These are phyloP conservation scores for Canavalia ensiformis DNA, from an alignment of 306 rosid species.

Conservation along the genomic window DNA sequence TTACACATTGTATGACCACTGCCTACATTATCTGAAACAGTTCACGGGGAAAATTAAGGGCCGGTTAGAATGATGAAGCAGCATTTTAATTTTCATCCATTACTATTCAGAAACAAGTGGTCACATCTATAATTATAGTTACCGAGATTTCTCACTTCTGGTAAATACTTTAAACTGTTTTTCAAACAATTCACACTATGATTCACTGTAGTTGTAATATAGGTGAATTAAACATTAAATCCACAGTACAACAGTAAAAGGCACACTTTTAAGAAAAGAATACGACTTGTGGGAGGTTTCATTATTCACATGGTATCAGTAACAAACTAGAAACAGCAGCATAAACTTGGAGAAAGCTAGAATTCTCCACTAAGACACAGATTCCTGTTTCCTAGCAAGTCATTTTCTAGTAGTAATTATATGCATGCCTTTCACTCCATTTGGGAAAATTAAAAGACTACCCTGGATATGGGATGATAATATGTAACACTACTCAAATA, in stretches of 20 bases:
- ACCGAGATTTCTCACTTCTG: conserved; percentile 32
- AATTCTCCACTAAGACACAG: background rate
- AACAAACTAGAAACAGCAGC: conserved; percentile 32
- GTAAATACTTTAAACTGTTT: conserved; percentile 29
- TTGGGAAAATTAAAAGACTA: background rate
- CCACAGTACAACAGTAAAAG: conserved; percentile 12
- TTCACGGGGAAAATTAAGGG: conserved; percentile 36
- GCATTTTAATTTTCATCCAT: conserved; percentile 41
- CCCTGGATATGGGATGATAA: conserved; percentile 19
- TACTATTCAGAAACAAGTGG: conserved; percentile 20
- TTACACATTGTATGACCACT: conserved; percentile 35
- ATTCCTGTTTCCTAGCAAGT: conserved; percentile 19
- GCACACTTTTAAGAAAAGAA: background rate
- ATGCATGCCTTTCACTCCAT: conserved; percentile 28
- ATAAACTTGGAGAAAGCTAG: background rate
- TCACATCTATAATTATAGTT: conserved; percentile 40
- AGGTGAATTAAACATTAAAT: conserved; percentile 37
- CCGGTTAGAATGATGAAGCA: conserved; percentile 42
- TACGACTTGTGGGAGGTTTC: conserved; percentile 17
- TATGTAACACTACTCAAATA: conserved; percentile 61
- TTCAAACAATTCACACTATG: background rate
- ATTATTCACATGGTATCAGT: conserved; percentile 12
- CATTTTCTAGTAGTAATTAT: conserved; percentile 30
- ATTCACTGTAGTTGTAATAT: conserved; percentile 9
- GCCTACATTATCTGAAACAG: conserved; percentile 47